Base-by-base conservation (phyloP, 805 yeast species). In the Myxozyma mucilagina region DNA sequence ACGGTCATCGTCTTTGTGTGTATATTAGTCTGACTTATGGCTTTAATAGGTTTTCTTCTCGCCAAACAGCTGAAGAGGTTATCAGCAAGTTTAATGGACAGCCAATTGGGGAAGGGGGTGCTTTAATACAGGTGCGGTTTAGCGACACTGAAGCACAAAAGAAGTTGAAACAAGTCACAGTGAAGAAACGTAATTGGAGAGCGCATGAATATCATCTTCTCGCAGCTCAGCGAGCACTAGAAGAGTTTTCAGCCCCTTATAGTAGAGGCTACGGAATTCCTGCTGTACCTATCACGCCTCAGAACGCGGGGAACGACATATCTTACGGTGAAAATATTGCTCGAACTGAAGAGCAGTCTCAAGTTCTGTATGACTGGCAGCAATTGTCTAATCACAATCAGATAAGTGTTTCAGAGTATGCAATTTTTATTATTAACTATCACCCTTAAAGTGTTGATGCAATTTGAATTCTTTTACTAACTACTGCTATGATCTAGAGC, bases 101-200 rank as follows among this genome's bases (percentile, higher is more conserved):
- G 41, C 61, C 57, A 18, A 59, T 67, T 9, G 66, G 67, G 16
- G 66, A 61, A 18, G 59, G 58, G 6, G 61, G 60, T 18, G 56
- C 62, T 29, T 58, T 64, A 11, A 63, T 67, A 36, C 69, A 66
- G 50, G 68, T 67, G 20, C 63, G 69, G 16, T 67, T 66, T 48
- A 66, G 69, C 32, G 69, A 67, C 45, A 66, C 69, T n/a, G 65
- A 64, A 14, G 69, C 67, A 11, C 69, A 67, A 48, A 67, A 67
- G 57, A 58, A 52, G 35, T 42, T 67, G 35, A 67, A 67, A 61
- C 64, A 56, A 44, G 45, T 54, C 11, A 67, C 69, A 4, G 63
- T 64, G 24, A 67, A 66, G 53, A 63, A 66, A 42, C 59, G 69
- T 10, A 59, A 59, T 44, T 67, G 66, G 66, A 53, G 69, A 44